phyloP scores from a whole-genome alignment of 176 grass and related monocot species.

The Oryza brachyantha region DNA sequence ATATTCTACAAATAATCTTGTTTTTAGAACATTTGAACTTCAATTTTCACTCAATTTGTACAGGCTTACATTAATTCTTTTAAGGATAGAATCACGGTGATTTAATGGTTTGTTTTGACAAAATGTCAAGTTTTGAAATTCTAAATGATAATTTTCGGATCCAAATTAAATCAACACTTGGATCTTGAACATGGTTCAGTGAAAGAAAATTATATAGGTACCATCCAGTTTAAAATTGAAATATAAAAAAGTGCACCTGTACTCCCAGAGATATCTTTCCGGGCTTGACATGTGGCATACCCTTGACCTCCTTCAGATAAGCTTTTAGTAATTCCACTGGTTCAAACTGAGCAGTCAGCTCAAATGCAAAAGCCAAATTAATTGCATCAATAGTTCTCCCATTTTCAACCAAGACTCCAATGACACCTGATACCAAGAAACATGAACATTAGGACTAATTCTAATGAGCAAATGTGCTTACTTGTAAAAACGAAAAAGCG shows the following conservation, averaged over 20 bases:
- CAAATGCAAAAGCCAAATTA: slow-evolving; percentile 73
- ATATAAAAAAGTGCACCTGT: slow-evolving; percentile 48
- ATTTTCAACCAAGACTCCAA: slow-evolving; percentile 56
- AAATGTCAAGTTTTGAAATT: background rate
- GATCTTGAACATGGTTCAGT: background rate
- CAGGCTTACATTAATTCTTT: background rate
- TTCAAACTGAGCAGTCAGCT: slow-evolving; percentile 64
- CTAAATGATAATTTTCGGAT: background rate
- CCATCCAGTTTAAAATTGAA: background rate
- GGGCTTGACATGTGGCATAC: slow-evolving; percentile 49
- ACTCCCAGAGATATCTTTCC: slow-evolving; percentile 56
- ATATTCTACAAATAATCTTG: background rate
- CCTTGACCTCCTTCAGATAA: slow-evolving; percentile 74
- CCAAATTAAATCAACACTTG: background rate
- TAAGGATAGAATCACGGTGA: background rate
- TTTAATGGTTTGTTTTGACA: background rate
- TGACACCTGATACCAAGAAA: slow-evolving; percentile 61
- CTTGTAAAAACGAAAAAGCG: background rate
- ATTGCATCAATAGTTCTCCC: slow-evolving; percentile 85
- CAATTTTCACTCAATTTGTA: background rate
- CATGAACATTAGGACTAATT: slow-evolving; percentile 1
- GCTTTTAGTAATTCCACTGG: slow-evolving; percentile 77
- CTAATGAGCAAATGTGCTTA: background rate
- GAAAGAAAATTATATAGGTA: background rate
- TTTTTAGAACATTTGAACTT: background rate